A percentile compares a stretch with the other conserved stretches of the same genome.
Evolutionary conservation across 1,284 basidiomycete species (phyloP).

Genomic region (Meripilus lineatus): DNA sequence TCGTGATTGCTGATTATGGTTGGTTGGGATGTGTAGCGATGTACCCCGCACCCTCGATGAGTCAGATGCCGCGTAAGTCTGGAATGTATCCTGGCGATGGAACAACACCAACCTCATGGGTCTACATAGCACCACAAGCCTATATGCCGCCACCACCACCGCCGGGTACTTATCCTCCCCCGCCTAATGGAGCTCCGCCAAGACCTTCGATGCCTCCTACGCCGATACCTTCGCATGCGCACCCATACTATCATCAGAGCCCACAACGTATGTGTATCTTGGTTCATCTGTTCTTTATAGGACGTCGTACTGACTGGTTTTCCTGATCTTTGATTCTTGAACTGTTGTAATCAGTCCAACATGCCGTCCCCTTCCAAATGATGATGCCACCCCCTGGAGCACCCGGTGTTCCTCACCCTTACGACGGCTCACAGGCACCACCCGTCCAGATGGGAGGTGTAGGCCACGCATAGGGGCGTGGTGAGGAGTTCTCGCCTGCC

Average conservation of each 20-base stretch:
- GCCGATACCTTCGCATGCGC: slow-evolving; percentile 76
- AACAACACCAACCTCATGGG: not conserved
- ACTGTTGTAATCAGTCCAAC: slow-evolving; percentile 66
- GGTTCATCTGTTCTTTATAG: too few species aligned
- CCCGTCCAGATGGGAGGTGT: slow-evolving; percentile 65
- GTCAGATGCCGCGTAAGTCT: slow-evolving; percentile 74
- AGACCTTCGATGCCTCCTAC: slow-evolving; percentile 83
- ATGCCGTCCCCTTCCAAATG: slow-evolving; percentile 79
- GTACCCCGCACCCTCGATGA: slow-evolving; percentile 73
- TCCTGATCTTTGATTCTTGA: slow-evolving; percentile 16
- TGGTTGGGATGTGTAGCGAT: slow-evolving; percentile 45
- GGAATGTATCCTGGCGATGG: too few species aligned
- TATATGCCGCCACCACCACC: slow-evolving; percentile 67
- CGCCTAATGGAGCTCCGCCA: slow-evolving; percentile 67
- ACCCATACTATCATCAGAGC: slow-evolving; percentile 81
- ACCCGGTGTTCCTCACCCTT: slow-evolving; percentile 51
- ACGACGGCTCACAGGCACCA: slow-evolving; percentile 64
- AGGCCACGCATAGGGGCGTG: slow-evolving; percentile 47
- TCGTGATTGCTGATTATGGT: slow-evolving; percentile 3
- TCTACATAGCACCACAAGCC: slow-evolving; percentile 50
- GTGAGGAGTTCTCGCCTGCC: not conserved
- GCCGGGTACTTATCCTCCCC: slow-evolving; percentile 65
- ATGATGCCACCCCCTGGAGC: slow-evolving; percentile 78
- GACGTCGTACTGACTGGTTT: too few species aligned
- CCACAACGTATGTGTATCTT: slow-evolving; percentile 63